Base-by-base conservation (phyloP, 371 early-diverging fungal species). In the Capillidium heterosporum region DNA sequence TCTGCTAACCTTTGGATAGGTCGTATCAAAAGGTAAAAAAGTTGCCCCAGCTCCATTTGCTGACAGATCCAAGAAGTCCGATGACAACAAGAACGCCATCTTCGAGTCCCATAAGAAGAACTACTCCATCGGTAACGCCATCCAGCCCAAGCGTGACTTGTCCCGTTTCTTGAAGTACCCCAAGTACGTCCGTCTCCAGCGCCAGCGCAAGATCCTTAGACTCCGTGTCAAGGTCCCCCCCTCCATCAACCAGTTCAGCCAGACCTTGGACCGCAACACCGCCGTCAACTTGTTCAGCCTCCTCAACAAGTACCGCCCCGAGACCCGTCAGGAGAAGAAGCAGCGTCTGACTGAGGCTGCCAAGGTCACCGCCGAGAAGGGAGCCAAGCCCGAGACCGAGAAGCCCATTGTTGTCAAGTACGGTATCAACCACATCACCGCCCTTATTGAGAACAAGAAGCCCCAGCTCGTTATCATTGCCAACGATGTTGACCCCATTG, bases 141-240 rank as follows among this genome's bases (percentile, higher is more conserved):
- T 95, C 70, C 95, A 90, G 75, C 95, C 95, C 73, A 81, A 80
- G 73, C 85, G 87, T 67, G 90, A 97, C 76, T 77, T 97, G 51
- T 77, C 90, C 63, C 91, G 95, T 74, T 95, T 87, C 72, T 89
- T 92, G 71, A 90, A 91, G 75, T 94, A 93, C 94, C 95, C 98
- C 70, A 79, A 85, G 63, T 97, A 97, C 72, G 87, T 95, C 63
- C 89, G 87, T 60, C 88, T 94, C 60, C 95, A 95, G 80, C 87
- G 95, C 69, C 95, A 97, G 77, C 84, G 87, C 77, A 84, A 84
- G 74, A 89, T 97, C 76, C 77, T 99, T 61, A 84, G 84, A 73
- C 89, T 87, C 80, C 92, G 98, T 71, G 81, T 99, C 63, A 97
- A 96, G 87, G 97, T 98, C 44, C 99, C 99, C 60, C 98, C 99